Evolutionary conservation across 305 asterid genomes (phyloP), one percentile per base, ranked within the genome.

Genomic region (Plantago rigida): DNA sequence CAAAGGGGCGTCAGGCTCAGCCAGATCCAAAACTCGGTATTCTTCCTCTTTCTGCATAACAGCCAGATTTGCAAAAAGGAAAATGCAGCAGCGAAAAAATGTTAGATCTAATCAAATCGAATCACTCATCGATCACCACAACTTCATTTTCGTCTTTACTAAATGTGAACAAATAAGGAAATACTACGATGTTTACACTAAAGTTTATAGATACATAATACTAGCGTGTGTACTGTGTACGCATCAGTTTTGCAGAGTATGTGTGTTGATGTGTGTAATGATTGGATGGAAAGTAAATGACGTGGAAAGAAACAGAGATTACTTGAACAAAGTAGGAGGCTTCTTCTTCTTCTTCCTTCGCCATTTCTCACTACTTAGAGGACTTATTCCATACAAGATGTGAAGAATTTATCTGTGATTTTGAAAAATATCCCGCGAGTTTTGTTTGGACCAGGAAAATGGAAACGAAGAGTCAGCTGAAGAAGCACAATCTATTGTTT

Each of bases 41-140:
- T 81, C 96, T 60, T 84, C 96, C 70, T 85, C 94, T 72, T 82
- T 86, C 95, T 87, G 96, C 95, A 81, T 77, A 69, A 51, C 44
- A 53, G n/a, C 56, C 12, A 11, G 4, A n/a, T 34, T 5, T 8
- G 7, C 34, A 41, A 56, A 46, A 36, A 66, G 17, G 28, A 50
- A 50, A 50, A 50, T 50, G 54, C 28, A 50, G 31, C 12, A 7
- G 26, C 26, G 26, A 2, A 22, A 22, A 22, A 22, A 22, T 22
- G 39, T 31, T 8, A 36, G 10, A 36, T 6, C 10, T 36, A 36
- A 8, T 5, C 10, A 36, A 8, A 36, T 8, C 10, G 9, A 36
- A 36, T 34, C 41, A 34, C 41, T 34, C 9, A 6, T 0, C n/a
- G n/a, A n/a, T n/a, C 44, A 8, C 9, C 10, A 8, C 44, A 36